Percentiles rank a stretch among this genome's conserved stretches.
These are phyloP conservation scores for Aspergillus amoenus DNA, from an alignment of 2,329 filamentous ascomycete species.

Conservation along the genomic window DNA sequence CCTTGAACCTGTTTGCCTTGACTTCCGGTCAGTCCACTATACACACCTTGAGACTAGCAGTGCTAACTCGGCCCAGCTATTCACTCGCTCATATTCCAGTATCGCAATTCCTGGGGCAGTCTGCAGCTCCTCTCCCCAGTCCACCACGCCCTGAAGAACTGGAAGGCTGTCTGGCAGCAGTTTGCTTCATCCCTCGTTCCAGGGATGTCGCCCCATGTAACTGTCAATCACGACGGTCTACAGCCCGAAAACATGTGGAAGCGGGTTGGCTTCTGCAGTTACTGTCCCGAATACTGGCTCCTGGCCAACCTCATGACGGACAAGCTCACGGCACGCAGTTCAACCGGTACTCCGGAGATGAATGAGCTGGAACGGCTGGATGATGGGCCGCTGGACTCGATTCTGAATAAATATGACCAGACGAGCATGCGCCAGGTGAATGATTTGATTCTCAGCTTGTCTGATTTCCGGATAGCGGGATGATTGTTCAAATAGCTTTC, in stretches of 20 bases:
- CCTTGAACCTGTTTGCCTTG: slow-evolving; percentile 27
- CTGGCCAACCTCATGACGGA: slow-evolving; percentile 29
- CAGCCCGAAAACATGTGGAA: slow-evolving; percentile 32
- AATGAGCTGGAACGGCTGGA: slow-evolving; percentile 3
- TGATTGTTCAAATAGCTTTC: neutral
- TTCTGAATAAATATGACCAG: slow-evolving; percentile 39
- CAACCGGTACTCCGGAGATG: slow-evolving; percentile 6
- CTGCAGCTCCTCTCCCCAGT: slow-evolving; percentile 29
- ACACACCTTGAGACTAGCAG: fast-evolving
- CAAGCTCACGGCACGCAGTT: neutral
- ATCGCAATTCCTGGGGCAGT: slow-evolving; percentile 33
- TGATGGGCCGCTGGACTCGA: slow-evolving; percentile 23
- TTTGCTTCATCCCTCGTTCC: neutral
- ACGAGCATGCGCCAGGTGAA: slow-evolving; percentile 44
- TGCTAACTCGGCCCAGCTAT: slow-evolving; percentile 8
- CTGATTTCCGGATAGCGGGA: slow-evolving; percentile 28
- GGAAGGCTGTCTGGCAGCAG: slow-evolving; percentile 25
- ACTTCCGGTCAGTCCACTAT: slow-evolving; percentile 20
- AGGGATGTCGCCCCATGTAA: slow-evolving; percentile 9
- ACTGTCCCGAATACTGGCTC: slow-evolving; percentile 38
- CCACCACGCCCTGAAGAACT: slow-evolving; percentile 27
- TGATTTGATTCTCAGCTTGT: slow-evolving; percentile 30
- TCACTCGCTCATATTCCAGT: slow-evolving; percentile 37
- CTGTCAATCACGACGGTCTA: slow-evolving; percentile 13
- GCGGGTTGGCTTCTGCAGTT: slow-evolving; percentile 35